Conservation (phyloP, 2,329 filamentous ascomycete genomes). For the Tolypocladium cylindrosporum region DNA sequence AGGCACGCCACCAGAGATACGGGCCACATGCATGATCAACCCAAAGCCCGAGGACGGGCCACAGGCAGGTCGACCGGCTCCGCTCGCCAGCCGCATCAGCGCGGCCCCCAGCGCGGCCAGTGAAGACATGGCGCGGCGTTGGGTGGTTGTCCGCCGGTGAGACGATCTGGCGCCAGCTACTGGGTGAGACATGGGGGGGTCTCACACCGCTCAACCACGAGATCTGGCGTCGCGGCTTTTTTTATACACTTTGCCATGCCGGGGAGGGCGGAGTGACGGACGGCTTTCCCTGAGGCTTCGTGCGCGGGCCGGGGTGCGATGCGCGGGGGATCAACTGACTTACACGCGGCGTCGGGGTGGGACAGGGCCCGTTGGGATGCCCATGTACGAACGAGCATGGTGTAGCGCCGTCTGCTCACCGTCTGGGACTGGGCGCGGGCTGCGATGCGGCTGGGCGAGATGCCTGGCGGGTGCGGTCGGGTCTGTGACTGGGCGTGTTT, state of each 20-base stretch:
- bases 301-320: too few species aligned
- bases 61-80: not conserved
- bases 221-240: not conserved
- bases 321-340: not conserved
- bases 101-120: not conserved
- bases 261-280: not conserved
- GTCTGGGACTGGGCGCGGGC: too few species aligned
- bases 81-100: not conserved
- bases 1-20: not conserved
- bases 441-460: too few species aligned
- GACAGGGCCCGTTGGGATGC: not conserved
- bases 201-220: not conserved
- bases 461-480: not conserved
- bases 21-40: too few species aligned
- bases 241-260: not conserved
- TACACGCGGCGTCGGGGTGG: not conserved
- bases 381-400: too few species aligned
- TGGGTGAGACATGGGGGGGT: not conserved
- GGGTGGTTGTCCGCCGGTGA: not conserved
- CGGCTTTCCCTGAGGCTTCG: not conserved
- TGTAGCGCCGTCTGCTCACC: too few species aligned
- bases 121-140: not conserved
- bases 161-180: not conserved
- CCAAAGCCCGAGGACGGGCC: not conserved
- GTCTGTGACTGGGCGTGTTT: not conserved